Base-by-base conservation (phyloP, 2,329 filamentous ascomycete genomes). In the Xylariaceae sp. region DNA sequence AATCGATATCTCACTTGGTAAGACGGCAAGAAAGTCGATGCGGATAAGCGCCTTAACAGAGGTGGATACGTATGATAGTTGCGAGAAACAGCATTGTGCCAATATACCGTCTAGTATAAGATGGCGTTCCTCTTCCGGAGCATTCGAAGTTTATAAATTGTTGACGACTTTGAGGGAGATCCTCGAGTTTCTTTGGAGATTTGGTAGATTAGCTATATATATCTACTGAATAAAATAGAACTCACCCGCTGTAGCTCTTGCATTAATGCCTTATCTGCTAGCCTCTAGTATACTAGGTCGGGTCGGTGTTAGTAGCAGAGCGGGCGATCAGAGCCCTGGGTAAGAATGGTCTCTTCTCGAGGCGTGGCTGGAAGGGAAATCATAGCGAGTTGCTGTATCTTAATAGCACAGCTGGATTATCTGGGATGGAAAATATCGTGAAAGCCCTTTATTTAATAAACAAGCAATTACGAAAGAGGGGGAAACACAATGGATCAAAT, bases 1-100 rank as follows among this genome's bases (percentile, higher is more conserved):
- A 46, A 34, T 23, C 29, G 43, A 46, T 34, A 46, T 46, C 43
- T 46, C 43, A 46, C 9, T 23, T 33, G 43, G 43, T 11, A 46
- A 19, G 12, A 23, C 28, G 28, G 43, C 43, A 17, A 46, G 9
- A 17, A 46, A 46, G 43, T 46, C 43, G 43, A 46, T 46, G 12
- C 43, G 43, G 16, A 46, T 46, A 33, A 46, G 43, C 17, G 43
- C 43, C 17, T 46, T 46, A 6, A 46, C 28, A 16, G 43, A n/a
- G 43, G 28, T 46, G 5, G 43, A 46, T 23, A 46, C 28, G 17
- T 46, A 46, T 24, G 43, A 46, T 34, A 46, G 23, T 12, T 46
- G 43, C 43, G 43, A 34, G 43, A 46, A 33, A 34, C 43, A 46
- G 28, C 28, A 46, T 46, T 46, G 43, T 6, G 43, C 28, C 12